phyloP scores from a whole-genome alignment of 768 basidiomycete genomes.

The Stropharia rugosoannulata region DNA sequence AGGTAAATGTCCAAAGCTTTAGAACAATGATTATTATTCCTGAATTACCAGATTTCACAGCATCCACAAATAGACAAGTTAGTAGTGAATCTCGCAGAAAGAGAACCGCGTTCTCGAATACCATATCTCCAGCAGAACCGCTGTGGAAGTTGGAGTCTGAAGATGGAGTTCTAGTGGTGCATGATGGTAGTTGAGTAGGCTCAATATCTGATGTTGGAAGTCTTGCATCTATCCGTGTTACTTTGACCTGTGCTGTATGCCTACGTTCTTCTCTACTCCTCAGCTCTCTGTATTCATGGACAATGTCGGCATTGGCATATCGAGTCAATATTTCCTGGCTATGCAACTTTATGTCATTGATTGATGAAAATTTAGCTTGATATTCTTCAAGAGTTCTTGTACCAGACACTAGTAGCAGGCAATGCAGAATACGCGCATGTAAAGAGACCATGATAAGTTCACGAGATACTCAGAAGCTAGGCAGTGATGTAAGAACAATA shows the following conservation, averaged over 20 bases:
- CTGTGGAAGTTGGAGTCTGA: no score
- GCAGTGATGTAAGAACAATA: conserved; percentile 32
- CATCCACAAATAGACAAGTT: conserved; percentile 23
- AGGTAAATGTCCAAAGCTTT: conserved; percentile 25
- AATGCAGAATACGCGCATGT: conserved; percentile 30
- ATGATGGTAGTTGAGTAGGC: no score
- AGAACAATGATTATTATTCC: conserved; percentile 28
- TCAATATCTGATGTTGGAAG: no score
- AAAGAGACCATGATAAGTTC: conserved; percentile 34
- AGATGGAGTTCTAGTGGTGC: no score
- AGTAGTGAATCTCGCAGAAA: conserved; percentile 28
- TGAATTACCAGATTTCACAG: conserved; percentile 31
- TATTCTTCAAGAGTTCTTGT: conserved; percentile 18
- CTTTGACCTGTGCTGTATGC: no score
- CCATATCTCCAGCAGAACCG: conserved; percentile 20
- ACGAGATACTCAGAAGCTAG: conserved; percentile 29
- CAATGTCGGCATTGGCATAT: conserved; percentile 16
- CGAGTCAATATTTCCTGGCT: conserved; percentile 16
- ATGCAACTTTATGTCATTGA: conserved; percentile 18
- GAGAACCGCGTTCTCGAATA: conserved; percentile 26
- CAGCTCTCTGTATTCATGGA: conserved; percentile 16
- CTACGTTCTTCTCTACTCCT: no score
- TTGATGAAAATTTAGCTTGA: conserved; percentile 3
- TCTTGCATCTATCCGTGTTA: no score
- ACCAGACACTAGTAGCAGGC: conserved; percentile 26